Percentiles rank a stretch among this genome's conserved stretches.
Evolutionary conservation across 2,329 filamentous ascomycete species (phyloP).

Genomic region (Thelonectria discophora): DNA sequence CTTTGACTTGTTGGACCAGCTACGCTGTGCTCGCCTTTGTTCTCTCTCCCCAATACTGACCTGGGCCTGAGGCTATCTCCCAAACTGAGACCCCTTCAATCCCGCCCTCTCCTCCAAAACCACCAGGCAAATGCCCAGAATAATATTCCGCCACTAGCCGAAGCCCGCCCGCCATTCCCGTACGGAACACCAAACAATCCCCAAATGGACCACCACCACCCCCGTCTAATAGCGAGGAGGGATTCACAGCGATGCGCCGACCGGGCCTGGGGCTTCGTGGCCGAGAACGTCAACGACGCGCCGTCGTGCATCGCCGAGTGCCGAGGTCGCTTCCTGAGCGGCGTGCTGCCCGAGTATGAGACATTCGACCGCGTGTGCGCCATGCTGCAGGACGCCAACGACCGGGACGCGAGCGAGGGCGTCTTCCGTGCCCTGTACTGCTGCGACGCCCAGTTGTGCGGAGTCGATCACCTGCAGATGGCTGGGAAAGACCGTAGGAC

Average conservation of each 20-base stretch:
- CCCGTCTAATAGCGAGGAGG: constrained; percentile 2
- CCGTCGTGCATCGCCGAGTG: constrained; percentile 49
- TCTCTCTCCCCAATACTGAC: constrained; percentile 30
- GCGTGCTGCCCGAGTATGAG: constrained; percentile 40
- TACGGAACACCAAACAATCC: too few relatives aligned
- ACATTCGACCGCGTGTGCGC: constrained; percentile 47
- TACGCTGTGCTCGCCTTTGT: not conserved
- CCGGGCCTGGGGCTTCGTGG: constrained; percentile 44
- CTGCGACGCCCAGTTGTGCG: constrained; percentile 61
- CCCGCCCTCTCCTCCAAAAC: not conserved
- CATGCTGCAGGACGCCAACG: constrained; percentile 39
- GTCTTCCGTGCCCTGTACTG: constrained; percentile 60
- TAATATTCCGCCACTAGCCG: constrained; percentile 18
- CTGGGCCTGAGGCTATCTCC: constrained; percentile 27
- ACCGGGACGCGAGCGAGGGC: constrained; percentile 37
- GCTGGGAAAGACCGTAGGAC: constrained; percentile 55
- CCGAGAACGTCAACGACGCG: constrained; percentile 43
- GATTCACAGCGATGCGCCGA: constrained; percentile 37
- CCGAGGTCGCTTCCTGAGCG: constrained; percentile 44
- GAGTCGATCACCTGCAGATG: constrained; percentile 50
- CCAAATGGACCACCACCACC: constrained; percentile 5
- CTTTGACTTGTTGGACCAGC: constrained; percentile 13
- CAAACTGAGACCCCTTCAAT: constrained; percentile 30
- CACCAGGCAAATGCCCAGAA: constrained; percentile 28
- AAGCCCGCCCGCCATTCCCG: not conserved